Evolutionary conservation across 1,284 basidiomycete species (phyloP).

Genomic region (Leccinum fallax): DNA sequence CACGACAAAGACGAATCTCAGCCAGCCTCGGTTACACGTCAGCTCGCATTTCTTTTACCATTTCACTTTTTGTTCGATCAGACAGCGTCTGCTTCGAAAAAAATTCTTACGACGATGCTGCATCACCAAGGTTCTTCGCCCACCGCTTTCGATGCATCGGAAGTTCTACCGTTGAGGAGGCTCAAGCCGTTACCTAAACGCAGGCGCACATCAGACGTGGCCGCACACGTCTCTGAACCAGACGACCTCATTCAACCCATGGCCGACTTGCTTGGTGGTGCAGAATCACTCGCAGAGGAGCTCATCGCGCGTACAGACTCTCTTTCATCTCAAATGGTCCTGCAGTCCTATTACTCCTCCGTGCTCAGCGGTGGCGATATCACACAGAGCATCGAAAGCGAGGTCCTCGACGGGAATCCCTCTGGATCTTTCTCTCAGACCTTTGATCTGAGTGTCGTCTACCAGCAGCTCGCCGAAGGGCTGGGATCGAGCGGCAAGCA

Average conservation of each 20-base stretch:
- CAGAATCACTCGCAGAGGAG: constrained; percentile 50
- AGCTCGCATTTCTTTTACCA: constrained; percentile 23
- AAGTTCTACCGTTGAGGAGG: constrained; percentile 59
- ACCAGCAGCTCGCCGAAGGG: constrained; percentile 30
- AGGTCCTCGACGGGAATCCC: constrained; percentile 19
- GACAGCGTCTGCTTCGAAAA: constrained; percentile 13
- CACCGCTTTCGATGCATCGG: constrained; percentile 57
- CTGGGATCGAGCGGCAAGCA: constrained; percentile 25
- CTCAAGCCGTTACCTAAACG: constrained; percentile 79
- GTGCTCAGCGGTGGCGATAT: constrained; percentile 44
- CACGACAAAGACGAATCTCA: constrained; percentile 18
- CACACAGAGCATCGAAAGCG: constrained; percentile 38
- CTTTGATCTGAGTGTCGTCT: constrained; percentile 32
- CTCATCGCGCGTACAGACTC: constrained; percentile 52
- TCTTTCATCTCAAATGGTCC: constrained; percentile 53
- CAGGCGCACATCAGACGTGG: constrained; percentile 44
- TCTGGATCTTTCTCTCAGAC: constrained; percentile 26
- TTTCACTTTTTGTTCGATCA: constrained; percentile 6
- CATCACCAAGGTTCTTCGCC: constrained; percentile 51
- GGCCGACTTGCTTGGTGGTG: constrained; percentile 38
- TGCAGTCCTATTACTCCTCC: constrained; percentile 65
- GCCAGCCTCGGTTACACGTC: constrained; percentile 22
- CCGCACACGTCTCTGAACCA: constrained; percentile 23
- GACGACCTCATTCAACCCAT: constrained; percentile 33
- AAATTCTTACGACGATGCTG: constrained; percentile 24